A percentile compares a stretch with the other conserved stretches of the same genome.
Evolutionary conservation across 345 rosid genomes (phyloP).

Genomic region (Rhodamnia rubescens): DNA sequence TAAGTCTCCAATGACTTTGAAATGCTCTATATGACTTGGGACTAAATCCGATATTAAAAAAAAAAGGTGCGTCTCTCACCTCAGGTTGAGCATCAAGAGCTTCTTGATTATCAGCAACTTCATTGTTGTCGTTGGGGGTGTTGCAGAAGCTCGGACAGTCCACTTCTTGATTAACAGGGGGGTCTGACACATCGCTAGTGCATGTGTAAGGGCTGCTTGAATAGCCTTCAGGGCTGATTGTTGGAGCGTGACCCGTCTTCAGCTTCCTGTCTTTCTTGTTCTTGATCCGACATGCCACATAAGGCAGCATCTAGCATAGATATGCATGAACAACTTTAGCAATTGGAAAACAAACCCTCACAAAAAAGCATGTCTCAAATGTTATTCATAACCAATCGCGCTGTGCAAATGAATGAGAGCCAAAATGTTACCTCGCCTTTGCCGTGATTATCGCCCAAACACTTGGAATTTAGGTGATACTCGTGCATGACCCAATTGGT

Average conservation of each 20-base stretch:
- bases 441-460: slow-evolving; percentile 1
- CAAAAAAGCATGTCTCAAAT: background rate
- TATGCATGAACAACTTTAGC: background rate
- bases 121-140: background rate
- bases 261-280: background rate
- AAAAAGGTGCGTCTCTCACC: background rate
- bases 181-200: background rate
- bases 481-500: slow-evolving; percentile 42
- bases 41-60: background rate
- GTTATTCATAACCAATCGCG: background rate
- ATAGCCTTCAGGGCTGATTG: background rate
- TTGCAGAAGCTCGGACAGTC: background rate
- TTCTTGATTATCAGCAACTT: background rate
- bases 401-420: background rate
- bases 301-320: background rate
- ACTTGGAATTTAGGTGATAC: background rate
- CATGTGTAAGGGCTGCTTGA: background rate
- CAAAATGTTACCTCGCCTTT: background rate
- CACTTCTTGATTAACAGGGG: background rate
- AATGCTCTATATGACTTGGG: background rate
- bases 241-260: background rate
- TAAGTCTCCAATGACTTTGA: background rate
- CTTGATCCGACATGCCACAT: background rate
- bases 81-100: background rate
- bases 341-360: background rate